Base-by-base conservation (phyloP, 2,329 filamentous ascomycete genomes). In the Claviceps quebecensis region DNA sequence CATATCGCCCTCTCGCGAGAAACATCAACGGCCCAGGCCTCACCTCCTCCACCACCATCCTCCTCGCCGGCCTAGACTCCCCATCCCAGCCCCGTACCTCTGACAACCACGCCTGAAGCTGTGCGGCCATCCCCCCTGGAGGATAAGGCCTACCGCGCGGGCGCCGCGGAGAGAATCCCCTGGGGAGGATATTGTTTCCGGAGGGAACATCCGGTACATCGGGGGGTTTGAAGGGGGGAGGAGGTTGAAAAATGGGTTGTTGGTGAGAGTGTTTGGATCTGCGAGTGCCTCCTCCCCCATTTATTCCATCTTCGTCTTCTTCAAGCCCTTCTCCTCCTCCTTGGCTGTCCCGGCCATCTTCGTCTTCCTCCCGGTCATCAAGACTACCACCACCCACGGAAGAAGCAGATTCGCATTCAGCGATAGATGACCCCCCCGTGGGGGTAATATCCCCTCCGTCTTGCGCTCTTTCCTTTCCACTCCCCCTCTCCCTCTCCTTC, bases 81-180 rank as follows among this genome's bases (percentile, higher is more conserved):
- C 44, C n/a, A 16, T 64, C 61, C 63, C 62, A 64, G 11, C 64
- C 64, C 53, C 65, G 69, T 23, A 70, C 61, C 22, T 71, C 67
- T 0, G 69, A 69, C 9, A 72, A 59, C 66, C 67, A 69, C 14
- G 64, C 63, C 53, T 72, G 69, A 6, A 72, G 58, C 45, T 63
- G 62, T 2, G 67, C 64, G 1, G 69, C 69, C 22, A 71, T 57
- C 0, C 69, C 69, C 17, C 65, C 63, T 4, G 64, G 48, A 0
- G 69, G 22, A 34, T 69, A 72, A 50, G 58, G 64, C 13, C 54
- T 60, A 16, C 67, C 66, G 39, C 66, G 60, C 1, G 63, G 63
- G 52, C 65, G 67, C 2, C 67, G 67, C 2, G 67, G 68, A 2
- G 68, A 68, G 45, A 69, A 68, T 16, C 60, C 58, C 8, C 56